Evolutionary conservation across 257 asterid genomes (phyloP).

Genomic region (Penstemon newberryi): DNA sequence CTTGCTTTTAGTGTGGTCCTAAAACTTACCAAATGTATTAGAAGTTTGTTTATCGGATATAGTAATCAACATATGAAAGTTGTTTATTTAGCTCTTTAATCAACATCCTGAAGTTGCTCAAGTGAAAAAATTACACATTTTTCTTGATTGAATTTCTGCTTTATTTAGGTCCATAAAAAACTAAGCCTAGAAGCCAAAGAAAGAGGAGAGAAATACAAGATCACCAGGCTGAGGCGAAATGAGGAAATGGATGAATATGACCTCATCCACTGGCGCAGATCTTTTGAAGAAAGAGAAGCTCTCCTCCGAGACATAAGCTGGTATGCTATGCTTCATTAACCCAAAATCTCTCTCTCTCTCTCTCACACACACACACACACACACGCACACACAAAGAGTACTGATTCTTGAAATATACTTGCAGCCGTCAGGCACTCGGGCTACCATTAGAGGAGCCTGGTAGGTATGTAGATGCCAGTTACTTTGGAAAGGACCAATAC

Average conservation of each 20-base stretch:
- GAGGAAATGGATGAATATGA: slow-evolving; percentile 96
- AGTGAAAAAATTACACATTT: slow-evolving; percentile 8
- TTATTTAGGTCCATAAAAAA: slow-evolving; percentile 55
- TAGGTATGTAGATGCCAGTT: slow-evolving; percentile 65
- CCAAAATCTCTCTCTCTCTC: not conserved
- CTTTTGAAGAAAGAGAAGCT: slow-evolving; percentile 94
- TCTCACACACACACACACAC: too few relatives aligned
- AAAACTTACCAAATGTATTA: not conserved
- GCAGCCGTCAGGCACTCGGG: slow-evolving; percentile 90
- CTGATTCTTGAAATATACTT: slow-evolving; percentile 20
- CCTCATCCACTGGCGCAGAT: slow-evolving; percentile 91
- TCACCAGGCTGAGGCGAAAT: slow-evolving; percentile 69
- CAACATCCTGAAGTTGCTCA: not conserved
- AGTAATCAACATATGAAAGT: not conserved
- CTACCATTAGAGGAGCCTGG: slow-evolving; percentile 95
- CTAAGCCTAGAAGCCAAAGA: slow-evolving; percentile 69
- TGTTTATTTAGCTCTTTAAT: too few relatives aligned
- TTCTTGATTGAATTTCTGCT: slow-evolving; percentile 18
- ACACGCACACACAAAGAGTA: not conserved
- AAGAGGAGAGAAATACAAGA: slow-evolving; percentile 72
- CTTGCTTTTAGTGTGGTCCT: not conserved
- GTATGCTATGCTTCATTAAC: slow-evolving; percentile 38
- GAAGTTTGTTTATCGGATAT: not conserved
- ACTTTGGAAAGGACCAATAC: slow-evolving; percentile 78
- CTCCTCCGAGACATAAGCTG: slow-evolving; percentile 91